Evolutionary conservation across 148 eudicot genomes (phyloP), one percentile per base, ranked within the genome.

Genomic region (Diospyros kaki): DNA sequence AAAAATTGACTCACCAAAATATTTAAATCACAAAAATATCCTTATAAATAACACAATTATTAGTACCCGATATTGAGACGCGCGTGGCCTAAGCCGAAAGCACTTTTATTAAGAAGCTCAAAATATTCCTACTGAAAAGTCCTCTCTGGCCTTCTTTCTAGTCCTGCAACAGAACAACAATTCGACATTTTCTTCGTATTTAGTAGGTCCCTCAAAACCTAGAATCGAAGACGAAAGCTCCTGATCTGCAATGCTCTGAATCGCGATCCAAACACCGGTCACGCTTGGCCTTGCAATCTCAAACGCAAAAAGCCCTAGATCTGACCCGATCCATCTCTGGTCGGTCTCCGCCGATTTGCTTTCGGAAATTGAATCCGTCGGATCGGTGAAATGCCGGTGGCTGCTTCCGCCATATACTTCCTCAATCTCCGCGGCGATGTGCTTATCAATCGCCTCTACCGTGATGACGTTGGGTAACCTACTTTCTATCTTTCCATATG

Each of bases 401-500:
- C 97, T 75, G 98, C 97, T 79, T 94, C 98, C 64, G 98, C 98
- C 41, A 84, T 94, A 48, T 94, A 94, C 82, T 94, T 94, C 70
- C 70, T 94, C 77, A 94, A 94, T 82, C 97, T 94, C 74, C 98
- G 98, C 45, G 98, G 98, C 74, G 98, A 95, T 89, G 98, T 95
- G 62, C 98, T 95, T 79, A 95, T 95, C 83, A 95, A 95, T 84
- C 98, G 98, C 73, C 97, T 92, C 77, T 95, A 95, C 64, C 96
- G 97, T 67, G 98, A 95, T 58, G 98, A 95, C 68, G 98, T 92
- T 72, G 98, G 98, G 98, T 95, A 1, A 45, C 73, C 54, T 64
- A 18, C 59, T 58, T 68, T 28, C 69, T 56, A 58, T n/a, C 51
- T 67, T 38, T 73, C 8, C 28, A 40, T 53, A 14, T 1, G 56